Conservation (phyloP, 2,329 filamentous ascomycete genomes). For the Hypoxylon sp. region DNA sequence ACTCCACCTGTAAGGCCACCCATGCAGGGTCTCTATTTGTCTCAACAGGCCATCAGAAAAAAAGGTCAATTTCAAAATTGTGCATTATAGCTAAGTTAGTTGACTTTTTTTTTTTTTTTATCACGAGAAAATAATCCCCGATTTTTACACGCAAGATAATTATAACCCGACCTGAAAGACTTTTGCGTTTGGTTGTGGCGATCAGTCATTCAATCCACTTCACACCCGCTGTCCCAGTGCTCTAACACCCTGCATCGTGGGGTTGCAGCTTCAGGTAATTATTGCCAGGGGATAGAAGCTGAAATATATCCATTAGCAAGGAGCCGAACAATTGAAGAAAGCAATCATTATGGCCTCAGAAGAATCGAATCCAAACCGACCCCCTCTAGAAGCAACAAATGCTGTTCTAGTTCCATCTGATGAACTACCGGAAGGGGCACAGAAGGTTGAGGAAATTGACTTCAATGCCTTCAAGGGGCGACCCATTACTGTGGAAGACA, state of each 20-base stretch:
- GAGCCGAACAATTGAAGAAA: conserved; percentile 1
- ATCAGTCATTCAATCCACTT: no score
- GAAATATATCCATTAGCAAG: neutral
- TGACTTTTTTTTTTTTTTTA: no score
- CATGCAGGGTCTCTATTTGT: conserved; percentile 23
- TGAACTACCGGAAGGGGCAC: conserved; percentile 79
- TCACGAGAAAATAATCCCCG: no score
- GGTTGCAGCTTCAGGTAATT: no score
- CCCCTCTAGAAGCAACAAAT: conserved; percentile 72
- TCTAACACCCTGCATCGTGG: no score
- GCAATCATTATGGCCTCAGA: conserved; percentile 39
- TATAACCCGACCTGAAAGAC: no score
- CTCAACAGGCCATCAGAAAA: conserved; percentile 21
- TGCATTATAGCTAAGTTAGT: no score
- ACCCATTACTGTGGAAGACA: conserved; percentile 84
- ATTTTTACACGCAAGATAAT: no score
- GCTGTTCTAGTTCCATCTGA: conserved; percentile 88
- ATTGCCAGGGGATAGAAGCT: conserved; percentile 5
- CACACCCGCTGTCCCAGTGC: no score
- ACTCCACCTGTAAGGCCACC: conserved; percentile 25
- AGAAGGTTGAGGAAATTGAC: conserved; percentile 87
- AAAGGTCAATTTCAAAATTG: neutral
- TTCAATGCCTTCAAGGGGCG: conserved; percentile 82
- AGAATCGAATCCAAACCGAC: conserved; percentile 48
- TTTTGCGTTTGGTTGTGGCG: no score